Evolutionary conservation across 2,329 filamentous ascomycete species (phyloP).

Genomic region (Phoma sp.): DNA sequence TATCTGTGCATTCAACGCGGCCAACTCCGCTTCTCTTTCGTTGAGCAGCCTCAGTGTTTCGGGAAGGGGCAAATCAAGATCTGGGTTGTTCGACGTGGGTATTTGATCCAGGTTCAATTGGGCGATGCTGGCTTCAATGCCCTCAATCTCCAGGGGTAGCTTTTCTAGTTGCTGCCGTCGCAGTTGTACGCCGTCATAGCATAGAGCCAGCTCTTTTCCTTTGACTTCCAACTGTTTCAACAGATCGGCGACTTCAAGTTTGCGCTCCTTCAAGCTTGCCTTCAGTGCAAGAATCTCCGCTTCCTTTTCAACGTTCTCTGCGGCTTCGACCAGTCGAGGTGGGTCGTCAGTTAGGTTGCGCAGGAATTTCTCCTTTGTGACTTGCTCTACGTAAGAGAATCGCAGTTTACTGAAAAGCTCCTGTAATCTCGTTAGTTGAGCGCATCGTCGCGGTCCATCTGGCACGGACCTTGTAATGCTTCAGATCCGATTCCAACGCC

Average conservation of each 20-base stretch:
- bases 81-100: conserved; percentile 46
- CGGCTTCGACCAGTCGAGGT: conserved; percentile 79
- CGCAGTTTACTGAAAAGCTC: conserved; percentile 95
- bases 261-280: conserved; percentile 76
- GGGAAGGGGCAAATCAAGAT: conserved; percentile 52
- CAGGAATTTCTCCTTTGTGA: conserved; percentile 98
- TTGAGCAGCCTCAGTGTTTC: conserved; percentile 50
- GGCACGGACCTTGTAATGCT: conserved; percentile 74
- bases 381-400: conserved; percentile 97
- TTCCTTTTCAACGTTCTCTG: conserved; percentile 68
- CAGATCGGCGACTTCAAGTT: conserved; percentile 76
- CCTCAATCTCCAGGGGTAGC: conserved; percentile 59
- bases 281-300: conserved; percentile 73
- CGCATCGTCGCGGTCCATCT: background rate
- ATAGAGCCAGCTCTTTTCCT: conserved; percentile 64
- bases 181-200: conserved; percentile 61
- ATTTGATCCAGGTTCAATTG: conserved; percentile 50
- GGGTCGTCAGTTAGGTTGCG: conserved; percentile 90
- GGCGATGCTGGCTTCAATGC: conserved; percentile 58
- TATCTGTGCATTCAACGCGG: conserved; percentile 52
- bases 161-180: conserved; percentile 58
- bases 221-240: conserved; percentile 73
- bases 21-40: conserved; percentile 50
- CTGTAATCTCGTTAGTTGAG: conserved; percentile 42
- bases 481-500: conserved; percentile 80